Conservation (phyloP, 176 grass and related monocot genomes). For the Eremochloa ophiuroides region DNA sequence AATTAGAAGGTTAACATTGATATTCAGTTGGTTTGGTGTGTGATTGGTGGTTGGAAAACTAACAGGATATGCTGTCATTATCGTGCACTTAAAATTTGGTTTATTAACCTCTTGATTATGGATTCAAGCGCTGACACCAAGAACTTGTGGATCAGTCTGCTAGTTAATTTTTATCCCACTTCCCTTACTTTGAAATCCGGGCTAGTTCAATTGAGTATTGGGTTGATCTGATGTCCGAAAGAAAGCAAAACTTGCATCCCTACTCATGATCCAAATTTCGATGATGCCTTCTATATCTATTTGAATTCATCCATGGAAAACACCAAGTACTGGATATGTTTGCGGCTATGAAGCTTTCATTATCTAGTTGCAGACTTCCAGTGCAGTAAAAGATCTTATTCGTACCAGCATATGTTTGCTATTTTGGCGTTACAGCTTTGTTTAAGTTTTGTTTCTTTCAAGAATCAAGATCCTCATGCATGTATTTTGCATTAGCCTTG, state of each 20-base stretch:
- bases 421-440: background rate
- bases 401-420: background rate
- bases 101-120: background rate
- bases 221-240: background rate
- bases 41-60: background rate
- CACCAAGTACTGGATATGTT: background rate
- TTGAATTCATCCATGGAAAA: slow-evolving; percentile 1
- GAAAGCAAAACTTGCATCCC: background rate
- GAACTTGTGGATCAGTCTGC: background rate
- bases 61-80: background rate
- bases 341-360: background rate
- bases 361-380: slow-evolving; percentile 12
- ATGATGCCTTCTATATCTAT: background rate
- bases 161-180: background rate
- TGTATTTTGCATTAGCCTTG: too few species aligned
- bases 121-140: background rate
- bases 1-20: too few species aligned
- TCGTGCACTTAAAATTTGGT: background rate
- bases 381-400: background rate
- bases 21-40: background rate
- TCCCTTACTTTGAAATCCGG: background rate
- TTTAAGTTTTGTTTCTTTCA: background rate
- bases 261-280: background rate
- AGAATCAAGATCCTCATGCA: background rate
- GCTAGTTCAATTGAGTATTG: background rate